Evolutionary conservation across 1,284 basidiomycete species (phyloP).

Genomic region (Cutaneotrichosporon sp.): DNA sequence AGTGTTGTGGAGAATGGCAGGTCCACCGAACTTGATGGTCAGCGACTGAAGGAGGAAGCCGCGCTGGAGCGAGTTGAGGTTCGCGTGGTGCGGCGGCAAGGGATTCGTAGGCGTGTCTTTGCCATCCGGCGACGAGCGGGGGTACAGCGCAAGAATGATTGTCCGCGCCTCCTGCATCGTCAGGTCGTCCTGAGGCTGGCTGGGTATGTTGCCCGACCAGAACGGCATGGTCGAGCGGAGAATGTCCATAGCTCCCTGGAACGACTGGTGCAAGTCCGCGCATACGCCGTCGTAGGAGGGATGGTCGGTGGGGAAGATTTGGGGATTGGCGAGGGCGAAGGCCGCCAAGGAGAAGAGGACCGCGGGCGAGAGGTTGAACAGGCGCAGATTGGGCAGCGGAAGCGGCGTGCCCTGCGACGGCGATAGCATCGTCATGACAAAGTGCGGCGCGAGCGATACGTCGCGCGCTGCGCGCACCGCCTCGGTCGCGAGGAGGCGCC

Average conservation of each 20-base stretch:
- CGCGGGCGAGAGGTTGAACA: conserved; percentile 41
- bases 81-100: conserved; percentile 39
- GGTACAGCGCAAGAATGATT: conserved; percentile 44
- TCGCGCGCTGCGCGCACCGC: conserved; percentile 44
- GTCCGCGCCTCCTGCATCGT: conserved; percentile 43
- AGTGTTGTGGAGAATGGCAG: conserved; percentile 45
- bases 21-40: conserved; percentile 46
- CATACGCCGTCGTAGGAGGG: conserved; percentile 35
- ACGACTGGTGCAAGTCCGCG: conserved; percentile 35
- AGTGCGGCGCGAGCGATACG: conserved; percentile 45
- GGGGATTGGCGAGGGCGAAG: conserved; percentile 43
- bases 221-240: conserved; percentile 36
- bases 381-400: conserved; percentile 41
- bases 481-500: conserved; percentile 46
- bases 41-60: conserved; percentile 38
- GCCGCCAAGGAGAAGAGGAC: conserved; percentile 42
- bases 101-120: conserved; percentile 41
- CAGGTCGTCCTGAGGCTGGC: conserved; percentile 38
- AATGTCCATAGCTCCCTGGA: conserved; percentile 39
- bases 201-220: conserved; percentile 38
- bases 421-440: conserved; percentile 45
- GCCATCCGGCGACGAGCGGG: conserved; percentile 27
- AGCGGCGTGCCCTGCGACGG: conserved; percentile 39
- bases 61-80: conserved; percentile 41
- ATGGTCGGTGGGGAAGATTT: conserved; percentile 38